Evolutionary conservation across 73 alveolate genomes (phyloP), one percentile per base, ranked within the genome.

Genomic region (Paramecium primaurelia): DNA sequence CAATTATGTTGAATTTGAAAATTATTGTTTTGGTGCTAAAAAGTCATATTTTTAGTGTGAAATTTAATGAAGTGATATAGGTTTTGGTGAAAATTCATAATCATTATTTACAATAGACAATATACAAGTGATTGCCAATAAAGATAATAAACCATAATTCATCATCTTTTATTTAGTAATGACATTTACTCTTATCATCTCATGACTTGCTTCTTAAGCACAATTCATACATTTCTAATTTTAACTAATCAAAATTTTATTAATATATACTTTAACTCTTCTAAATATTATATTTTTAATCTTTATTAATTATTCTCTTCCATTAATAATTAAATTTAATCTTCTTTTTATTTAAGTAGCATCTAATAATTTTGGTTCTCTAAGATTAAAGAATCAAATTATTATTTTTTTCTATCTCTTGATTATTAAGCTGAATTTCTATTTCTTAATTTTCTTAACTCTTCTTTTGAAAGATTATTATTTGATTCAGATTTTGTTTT

Each of bases 391-490:
- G 20, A 32, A 34, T 64, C 84, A 34, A 64, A 64, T 18, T 64
- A 28, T 28, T 64, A 28, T 26, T 64, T 64, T 34, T 64, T 64
- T 64, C 47, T 64, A 64, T 64, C 84, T 64, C 84, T 64, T 12
- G 84, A 64, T 34, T 64, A 12, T 64, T 64, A 64, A 11, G 84
- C 84, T 11, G 84, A 64, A 64, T 64, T 64, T 64, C 84, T 64
- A 64, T 64, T 64, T 34, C 84, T 64, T 64, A 64, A 64, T 34
- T 64, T 64, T 14, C 84, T 64, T 16, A 64, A 7, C 32, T 64
- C 84, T 3, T 64, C 84, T 42, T 64, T 64, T 34, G 84, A 64
- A 6, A 64, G 49, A 64, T 20, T 64, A 28, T 32, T 32, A 64
- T 42, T 28, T 64, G 42, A 32, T 10, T 64, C 84, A 6, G 45